Evolutionary conservation across 192 early-diverging fungal species (phyloP), one percentile per base, ranked within the genome.

Genomic region (Entomortierella lignicola): DNA sequence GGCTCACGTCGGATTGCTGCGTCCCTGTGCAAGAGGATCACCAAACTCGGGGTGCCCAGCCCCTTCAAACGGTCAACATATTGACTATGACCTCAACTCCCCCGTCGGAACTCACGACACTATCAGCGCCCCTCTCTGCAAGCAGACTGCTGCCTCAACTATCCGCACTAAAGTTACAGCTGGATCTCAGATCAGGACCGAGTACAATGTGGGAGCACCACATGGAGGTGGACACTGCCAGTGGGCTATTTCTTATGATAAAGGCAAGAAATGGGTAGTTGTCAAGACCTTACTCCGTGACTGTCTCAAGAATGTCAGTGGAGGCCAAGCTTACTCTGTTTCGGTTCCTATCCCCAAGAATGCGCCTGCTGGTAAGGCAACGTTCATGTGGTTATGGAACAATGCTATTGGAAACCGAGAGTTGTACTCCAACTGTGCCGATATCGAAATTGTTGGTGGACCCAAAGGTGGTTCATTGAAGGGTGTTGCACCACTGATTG

Each of bases 221-320:
- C 89, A 90, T 44, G 84, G 84, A n/a, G 91, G 90, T 37, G 92
- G 92, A 54, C 91, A 93, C 67, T 93, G 92, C 56, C 88, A 92
- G 61, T 89, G 90, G 70, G 83, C 90, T 2, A 67, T 91, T 18
- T 90, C 89, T 0, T 90, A 87, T 60, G 87, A 91, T 69, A 81
- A 81, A 51, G 90, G 84, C 66, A 84, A 84, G 34, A 87, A 77
- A 32, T 91, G 85, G 80, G 91, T 87, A 0, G 90, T 90, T n/a
- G 66, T 93, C 50, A 83, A 85, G 80, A 87, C 87, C 60, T 72
- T 84, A 41, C 52, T 87, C 39, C 41, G 81, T 2, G 66, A 58
- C 27, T 88, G 87, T 56, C 77, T 89, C 30, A 63, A 73, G 25
- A 60, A 60, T 29, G 63, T 44, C 15, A 51, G 20, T 13, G 63